phyloP scores from a whole-genome alignment of 495 filamentous ascomycete genomes.

The Neurospora terricola region DNA sequence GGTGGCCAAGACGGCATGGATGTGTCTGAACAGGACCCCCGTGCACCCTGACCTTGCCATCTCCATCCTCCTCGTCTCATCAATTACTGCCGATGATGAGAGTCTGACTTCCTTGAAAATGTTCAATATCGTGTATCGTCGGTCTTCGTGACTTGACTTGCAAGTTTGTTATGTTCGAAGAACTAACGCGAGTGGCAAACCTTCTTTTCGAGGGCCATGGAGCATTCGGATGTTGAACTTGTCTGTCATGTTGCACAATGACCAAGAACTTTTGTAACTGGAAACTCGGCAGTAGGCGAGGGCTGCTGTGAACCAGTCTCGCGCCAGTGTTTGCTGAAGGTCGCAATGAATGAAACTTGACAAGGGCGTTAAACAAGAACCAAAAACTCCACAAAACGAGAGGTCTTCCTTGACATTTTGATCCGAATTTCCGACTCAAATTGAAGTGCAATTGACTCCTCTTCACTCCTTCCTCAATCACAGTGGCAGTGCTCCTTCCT shows the following conservation, averaged over 20 bases:
- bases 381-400: not conserved
- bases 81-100: not conserved
- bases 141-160: not conserved
- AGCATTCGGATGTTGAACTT: not conserved
- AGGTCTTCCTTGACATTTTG: not conserved
- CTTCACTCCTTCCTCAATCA: not conserved
- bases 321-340: not conserved
- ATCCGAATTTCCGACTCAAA: not conserved
- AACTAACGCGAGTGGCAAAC: not conserved
- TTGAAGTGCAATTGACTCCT: not conserved
- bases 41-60: not conserved
- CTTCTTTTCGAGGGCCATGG: not conserved
- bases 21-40: not conserved
- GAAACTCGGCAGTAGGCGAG: not conserved
- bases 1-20: not conserved
- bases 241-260: not conserved
- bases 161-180: not conserved
- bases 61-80: not conserved
- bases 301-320: not conserved
- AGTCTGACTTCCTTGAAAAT: not conserved
- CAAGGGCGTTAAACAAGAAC: not conserved
- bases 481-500: not conserved
- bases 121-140: not conserved
- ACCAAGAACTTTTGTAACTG: not conserved
- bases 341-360: not conserved